Evolutionary conservation across 371 early-diverging fungal genomes (phyloP), one percentile per base, ranked within the genome.

Genomic region (Apophysomyces elegans): DNA sequence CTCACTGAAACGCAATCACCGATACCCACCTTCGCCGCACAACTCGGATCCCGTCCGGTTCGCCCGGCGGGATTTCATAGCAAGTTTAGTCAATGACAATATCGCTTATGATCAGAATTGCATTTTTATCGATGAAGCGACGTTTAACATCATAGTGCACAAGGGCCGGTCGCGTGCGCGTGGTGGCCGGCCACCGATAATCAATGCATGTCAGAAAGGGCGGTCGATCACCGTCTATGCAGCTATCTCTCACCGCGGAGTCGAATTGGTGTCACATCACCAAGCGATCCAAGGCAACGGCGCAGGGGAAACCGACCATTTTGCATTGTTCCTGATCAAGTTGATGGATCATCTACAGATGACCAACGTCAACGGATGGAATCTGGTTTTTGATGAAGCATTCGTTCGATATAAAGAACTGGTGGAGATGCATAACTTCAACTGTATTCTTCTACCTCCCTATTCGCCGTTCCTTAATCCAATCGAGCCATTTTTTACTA

Each of bases 91-190:
- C 21, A 50, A 50, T 21, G 21, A 50, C 54, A 50, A 50, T 21
- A 21, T 50, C 21, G 54, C 21, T 5, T 50, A 50, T 50, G 54
- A 47, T 47, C 62, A 54, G 16, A 46, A 62, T n/a, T 62, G 62
- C 50, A 62, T 62, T 11, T 47, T 62, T 47, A 47, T 62, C 14
- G 47, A 62, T 62, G 62, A 62, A 37, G 47, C 47, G 5, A 36
- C 47, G 0, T 62, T 62, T 7, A 46, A 47, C 37, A 11, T 62
- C 14, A 62, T 36, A 1, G 36, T 62, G 32, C 37, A 47, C 35
- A 62, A 62, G 37, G 62, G 47, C 3, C 46, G 62, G 8, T 32
- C 62, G 3, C 26, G 62, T 47, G 26, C 47, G 9, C 54, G 54
- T 4, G 54, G 54, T 50, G 54, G 54, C 4, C 54, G 54, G 21